Conservation (phyloP, 2,329 filamentous ascomycete species). For the Hypoxylon sp. region DNA sequence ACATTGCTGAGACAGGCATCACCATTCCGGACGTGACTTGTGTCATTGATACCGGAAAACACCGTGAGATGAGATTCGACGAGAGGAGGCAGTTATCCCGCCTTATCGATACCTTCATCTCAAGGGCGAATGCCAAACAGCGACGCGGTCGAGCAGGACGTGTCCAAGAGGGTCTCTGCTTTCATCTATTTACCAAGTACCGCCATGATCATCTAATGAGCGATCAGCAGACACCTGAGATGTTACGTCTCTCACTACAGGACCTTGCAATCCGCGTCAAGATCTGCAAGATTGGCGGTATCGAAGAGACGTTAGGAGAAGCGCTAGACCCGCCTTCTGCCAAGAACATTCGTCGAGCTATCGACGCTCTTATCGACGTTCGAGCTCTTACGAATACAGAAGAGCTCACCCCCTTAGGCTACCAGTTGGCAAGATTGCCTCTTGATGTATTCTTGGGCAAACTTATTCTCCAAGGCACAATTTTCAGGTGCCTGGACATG, state of each 20-base stretch:
- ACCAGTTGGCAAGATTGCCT: slow-evolving; percentile 88
- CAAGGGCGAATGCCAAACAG: slow-evolving; percentile 94
- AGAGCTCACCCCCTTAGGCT: slow-evolving; percentile 86
- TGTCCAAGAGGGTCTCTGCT: slow-evolving; percentile 94
- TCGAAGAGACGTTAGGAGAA: slow-evolving; percentile 88
- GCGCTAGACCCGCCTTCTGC: slow-evolving; percentile 90
- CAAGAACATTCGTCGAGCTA: slow-evolving; percentile 92
- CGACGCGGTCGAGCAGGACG: slow-evolving; percentile 92
- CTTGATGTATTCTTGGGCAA: slow-evolving; percentile 96
- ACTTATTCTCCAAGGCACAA: slow-evolving; percentile 84
- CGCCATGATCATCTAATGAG: slow-evolving; percentile 87
- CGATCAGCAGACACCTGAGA: slow-evolving; percentile 95
- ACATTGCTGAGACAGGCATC: slow-evolving; percentile 98
- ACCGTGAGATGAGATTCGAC: slow-evolving; percentile 97
- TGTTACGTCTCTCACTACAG: slow-evolving; percentile 92
- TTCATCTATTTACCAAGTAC: slow-evolving; percentile 93
- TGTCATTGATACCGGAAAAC: slow-evolving; percentile 95
- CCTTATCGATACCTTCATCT: slow-evolving; percentile 94
- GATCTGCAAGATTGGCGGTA: slow-evolving; percentile 94
- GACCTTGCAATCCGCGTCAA: slow-evolving; percentile 97
- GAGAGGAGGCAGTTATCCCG: slow-evolving; percentile 91
- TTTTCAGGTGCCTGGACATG: slow-evolving; percentile 93
- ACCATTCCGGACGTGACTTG: slow-evolving; percentile 98
- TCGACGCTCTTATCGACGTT: slow-evolving; percentile 94
- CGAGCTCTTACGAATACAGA: slow-evolving; percentile 85